A percentile compares a stretch with the other conserved stretches of the same genome.
These are phyloP conservation scores for Colletotrichum euphorbiae DNA, from an alignment of 2,329 filamentous ascomycete genomes.

Conservation along the genomic window DNA sequence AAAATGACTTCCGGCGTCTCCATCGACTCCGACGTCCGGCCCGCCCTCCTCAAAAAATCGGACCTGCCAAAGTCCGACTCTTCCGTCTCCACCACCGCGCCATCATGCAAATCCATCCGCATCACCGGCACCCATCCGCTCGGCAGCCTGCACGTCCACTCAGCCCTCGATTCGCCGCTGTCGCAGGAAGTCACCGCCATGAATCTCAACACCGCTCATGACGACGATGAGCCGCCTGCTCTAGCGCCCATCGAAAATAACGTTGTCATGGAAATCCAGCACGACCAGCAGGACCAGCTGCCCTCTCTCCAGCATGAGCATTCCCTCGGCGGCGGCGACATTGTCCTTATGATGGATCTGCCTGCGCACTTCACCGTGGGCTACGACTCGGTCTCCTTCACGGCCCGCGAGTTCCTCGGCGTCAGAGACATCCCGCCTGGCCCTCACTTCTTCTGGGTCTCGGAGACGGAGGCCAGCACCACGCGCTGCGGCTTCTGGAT, in stretches of 20 bases:
- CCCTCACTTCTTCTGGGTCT: slow-evolving; percentile 70
- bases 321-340: slow-evolving; percentile 57
- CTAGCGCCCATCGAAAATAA: slow-evolving; percentile 43
- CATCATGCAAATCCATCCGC: slow-evolving; percentile 49
- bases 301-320: slow-evolving; percentile 39
- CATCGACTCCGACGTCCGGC: slow-evolving; percentile 38
- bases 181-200: slow-evolving; percentile 33
- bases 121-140: slow-evolving; percentile 55
- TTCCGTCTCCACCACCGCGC: slow-evolving; percentile 46
- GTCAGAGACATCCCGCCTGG: slow-evolving; percentile 67
- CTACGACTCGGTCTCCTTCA: slow-evolving; percentile 64
- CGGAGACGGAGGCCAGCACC: slow-evolving; percentile 60
- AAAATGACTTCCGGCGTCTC: slow-evolving; percentile 33
- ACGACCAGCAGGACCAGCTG: slow-evolving; percentile 35
- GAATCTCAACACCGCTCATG: slow-evolving; percentile 38
- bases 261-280: slow-evolving; percentile 22
- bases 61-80: slow-evolving; percentile 53
- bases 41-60: slow-evolving; percentile 35
- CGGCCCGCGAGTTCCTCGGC: slow-evolving; percentile 61
- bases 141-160: slow-evolving; percentile 56
- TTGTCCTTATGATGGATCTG: slow-evolving; percentile 64
- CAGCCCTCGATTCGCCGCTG: slow-evolving; percentile 42
- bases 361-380: slow-evolving; percentile 64
- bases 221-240: slow-evolving; percentile 47
- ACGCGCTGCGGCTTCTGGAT: slow-evolving; percentile 70